Conservation (phyloP, 1,139 yeast genomes). For the Sugiyamaella castrensis region DNA sequence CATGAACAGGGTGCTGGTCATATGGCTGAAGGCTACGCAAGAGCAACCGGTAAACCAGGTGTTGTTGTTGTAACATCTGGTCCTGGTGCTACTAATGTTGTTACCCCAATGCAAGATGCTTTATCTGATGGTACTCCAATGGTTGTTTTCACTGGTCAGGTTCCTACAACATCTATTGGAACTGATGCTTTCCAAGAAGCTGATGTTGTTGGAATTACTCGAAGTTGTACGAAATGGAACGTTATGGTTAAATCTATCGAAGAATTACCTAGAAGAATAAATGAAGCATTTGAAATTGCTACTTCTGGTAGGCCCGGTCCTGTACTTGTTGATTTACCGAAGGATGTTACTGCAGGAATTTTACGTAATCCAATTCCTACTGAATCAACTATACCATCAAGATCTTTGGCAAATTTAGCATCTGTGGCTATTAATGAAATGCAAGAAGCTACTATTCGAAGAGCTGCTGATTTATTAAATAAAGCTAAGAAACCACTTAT, state of each 20-base stretch:
- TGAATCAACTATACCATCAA: constrained; percentile 78
- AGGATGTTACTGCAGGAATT: constrained; percentile 93
- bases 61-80: constrained; percentile 97
- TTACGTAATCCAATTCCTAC: constrained; percentile 85
- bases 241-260: constrained; percentile 96
- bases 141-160: constrained; percentile 98
- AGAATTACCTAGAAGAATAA: constrained; percentile 91
- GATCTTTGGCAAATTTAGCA: constrained; percentile 69
- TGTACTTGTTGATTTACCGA: constrained; percentile 93
- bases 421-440: constrained; percentile 70
- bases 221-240: constrained; percentile 98
- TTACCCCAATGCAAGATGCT: constrained; percentile 98
- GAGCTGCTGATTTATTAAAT: constrained; percentile 77
- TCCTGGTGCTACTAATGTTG: constrained; percentile 97
- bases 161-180: constrained; percentile 91
- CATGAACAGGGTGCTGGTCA: constrained; percentile 99
- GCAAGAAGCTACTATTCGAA: constrained; percentile 67
- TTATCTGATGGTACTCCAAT: constrained; percentile 95
- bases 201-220: constrained; percentile 92
- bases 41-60: constrained; percentile 96
- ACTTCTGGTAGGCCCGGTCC: constrained; percentile 98
- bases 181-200: constrained; percentile 99
- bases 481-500: constrained; percentile 83
- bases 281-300: constrained; percentile 97
- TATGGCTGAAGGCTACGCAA: constrained; percentile 99